Evolutionary conservation across 805 yeast genomes (phyloP).

Genomic region (Metschnikowia continentalis): DNA sequence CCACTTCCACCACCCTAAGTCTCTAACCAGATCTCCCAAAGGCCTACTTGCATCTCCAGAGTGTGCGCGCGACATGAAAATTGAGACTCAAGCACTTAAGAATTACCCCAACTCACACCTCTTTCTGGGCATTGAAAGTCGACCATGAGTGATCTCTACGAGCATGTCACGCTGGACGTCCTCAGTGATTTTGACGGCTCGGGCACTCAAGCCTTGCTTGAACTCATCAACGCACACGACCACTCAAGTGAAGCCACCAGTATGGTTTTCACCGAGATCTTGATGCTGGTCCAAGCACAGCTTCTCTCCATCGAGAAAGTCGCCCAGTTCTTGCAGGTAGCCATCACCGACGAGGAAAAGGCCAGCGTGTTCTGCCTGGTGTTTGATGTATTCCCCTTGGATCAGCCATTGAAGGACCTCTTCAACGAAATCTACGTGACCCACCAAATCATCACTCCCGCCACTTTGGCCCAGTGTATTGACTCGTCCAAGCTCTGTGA

Average conservation of each 20-base stretch:
- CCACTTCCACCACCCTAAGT: neutral
- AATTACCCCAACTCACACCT: neutral
- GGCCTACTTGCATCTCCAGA: neutral
- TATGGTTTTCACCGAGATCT: conserved; percentile 31
- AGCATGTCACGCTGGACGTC: conserved; percentile 30
- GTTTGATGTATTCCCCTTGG: conserved; percentile 33
- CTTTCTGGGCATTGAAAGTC: neutral
- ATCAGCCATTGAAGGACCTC: conserved; percentile 20
- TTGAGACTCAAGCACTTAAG: neutral
- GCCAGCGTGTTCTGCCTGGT: conserved; percentile 38
- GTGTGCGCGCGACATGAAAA: conserved; percentile 1
- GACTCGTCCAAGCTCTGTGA: conserved; percentile 25
- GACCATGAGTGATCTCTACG: conserved; percentile 1
- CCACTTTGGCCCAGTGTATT: conserved; percentile 29
- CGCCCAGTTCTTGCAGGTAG: conserved; percentile 22
- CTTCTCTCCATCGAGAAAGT: conserved; percentile 16
- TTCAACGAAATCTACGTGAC: conserved; percentile 19
- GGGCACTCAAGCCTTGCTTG: conserved; percentile 32
- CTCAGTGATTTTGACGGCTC: conserved; percentile 27
- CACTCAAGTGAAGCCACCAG: conserved; percentile 18
- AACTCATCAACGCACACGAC: conserved; percentile 23
- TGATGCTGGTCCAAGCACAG: conserved; percentile 25
- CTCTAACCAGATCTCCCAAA: no score
- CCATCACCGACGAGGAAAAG: conserved; percentile 27
- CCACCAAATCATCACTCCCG: conserved; percentile 23